Conservation (phyloP, 306 rosid species). For the Vachellia pachyceras region DNA sequence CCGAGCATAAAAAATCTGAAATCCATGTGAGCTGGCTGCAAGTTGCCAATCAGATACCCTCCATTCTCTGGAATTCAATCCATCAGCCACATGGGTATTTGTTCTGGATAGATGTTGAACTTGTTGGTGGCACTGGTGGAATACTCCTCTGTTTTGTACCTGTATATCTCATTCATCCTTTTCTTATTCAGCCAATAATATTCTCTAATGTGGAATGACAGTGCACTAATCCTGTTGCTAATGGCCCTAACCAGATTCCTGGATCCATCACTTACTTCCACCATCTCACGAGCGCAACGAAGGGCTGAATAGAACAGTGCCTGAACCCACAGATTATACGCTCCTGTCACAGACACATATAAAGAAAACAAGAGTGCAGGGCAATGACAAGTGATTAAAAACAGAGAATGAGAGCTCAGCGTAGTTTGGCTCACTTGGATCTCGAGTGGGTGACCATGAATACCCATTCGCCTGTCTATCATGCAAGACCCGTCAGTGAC, state of each 20-base stretch:
- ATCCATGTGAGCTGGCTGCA: slow-evolving; percentile 99
- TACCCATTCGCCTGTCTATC: slow-evolving; percentile 98
- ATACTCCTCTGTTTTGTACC: slow-evolving; percentile 94
- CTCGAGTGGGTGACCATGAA: slow-evolving; percentile 98
- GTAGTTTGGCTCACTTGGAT: slow-evolving; percentile 73
- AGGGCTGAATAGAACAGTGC: slow-evolving; percentile 95
- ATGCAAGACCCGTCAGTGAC: slow-evolving; percentile 99
- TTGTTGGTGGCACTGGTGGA: slow-evolving; percentile 78
- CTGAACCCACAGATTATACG: slow-evolving; percentile 47
- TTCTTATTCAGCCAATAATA: slow-evolving; percentile 95
- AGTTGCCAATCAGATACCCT: slow-evolving; percentile 85
- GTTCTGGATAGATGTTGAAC: slow-evolving; percentile 98
- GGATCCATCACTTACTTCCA: slow-evolving; percentile 76
- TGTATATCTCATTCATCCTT: slow-evolving; percentile 91
- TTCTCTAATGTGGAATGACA: slow-evolving; percentile 95
- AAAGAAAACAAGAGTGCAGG: slow-evolving; percentile 15
- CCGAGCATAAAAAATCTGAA: slow-evolving; percentile 86
- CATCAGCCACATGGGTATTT: slow-evolving; percentile 94
- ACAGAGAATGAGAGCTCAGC: slow-evolving; percentile 25
- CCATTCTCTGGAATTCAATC: slow-evolving; percentile 98
- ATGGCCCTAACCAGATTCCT: slow-evolving; percentile 75
- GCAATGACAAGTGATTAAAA: neutral
- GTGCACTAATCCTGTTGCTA: slow-evolving; percentile 92
- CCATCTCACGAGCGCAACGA: slow-evolving; percentile 93
- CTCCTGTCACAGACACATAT: slow-evolving; percentile 7